Evolutionary conservation across 768 basidiomycete genomes (phyloP).

Genomic region (Termitomyces sp.): DNA sequence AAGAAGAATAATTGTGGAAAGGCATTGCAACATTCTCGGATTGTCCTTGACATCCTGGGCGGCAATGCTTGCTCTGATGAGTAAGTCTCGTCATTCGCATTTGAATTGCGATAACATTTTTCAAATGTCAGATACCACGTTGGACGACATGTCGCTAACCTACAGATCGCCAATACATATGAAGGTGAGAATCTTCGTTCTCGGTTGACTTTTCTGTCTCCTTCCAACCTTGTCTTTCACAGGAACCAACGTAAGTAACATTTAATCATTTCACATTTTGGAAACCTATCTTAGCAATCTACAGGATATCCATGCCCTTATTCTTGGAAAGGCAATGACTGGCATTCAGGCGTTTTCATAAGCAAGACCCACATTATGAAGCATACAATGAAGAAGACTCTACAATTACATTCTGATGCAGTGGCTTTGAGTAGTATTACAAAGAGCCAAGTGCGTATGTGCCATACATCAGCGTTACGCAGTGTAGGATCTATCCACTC

Average conservation of each 20-base stretch:
- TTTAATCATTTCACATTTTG: constrained; percentile 2
- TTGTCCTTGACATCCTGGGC: constrained; percentile 85
- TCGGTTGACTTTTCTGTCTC: background rate
- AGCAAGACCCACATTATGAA: constrained; percentile 18
- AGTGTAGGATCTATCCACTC: constrained; percentile 65
- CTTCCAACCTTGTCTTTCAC: constrained; percentile 1
- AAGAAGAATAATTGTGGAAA: constrained; percentile 97
- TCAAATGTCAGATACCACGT: constrained; percentile 68
- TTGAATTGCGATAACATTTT: background rate
- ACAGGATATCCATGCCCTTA: constrained; percentile 86
- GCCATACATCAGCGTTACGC: constrained; percentile 65
- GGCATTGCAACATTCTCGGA: constrained; percentile 77
- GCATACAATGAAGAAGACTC: background rate
- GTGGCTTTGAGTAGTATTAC: background rate
- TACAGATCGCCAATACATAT: constrained; percentile 96
- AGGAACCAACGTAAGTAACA: constrained; percentile 55
- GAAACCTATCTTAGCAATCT: constrained; percentile 9
- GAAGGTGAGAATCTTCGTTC: constrained; percentile 51
- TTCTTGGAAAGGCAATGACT: constrained; percentile 91
- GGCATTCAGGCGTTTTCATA: constrained; percentile 81
- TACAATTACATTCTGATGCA: background rate
- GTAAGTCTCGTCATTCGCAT: constrained; percentile 32
- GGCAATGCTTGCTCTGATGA: constrained; percentile 94
- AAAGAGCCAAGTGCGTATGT: background rate
- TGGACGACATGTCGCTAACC: constrained; percentile 89